phyloP scores from a whole-genome alignment of 2,329 filamentous ascomycete species.

The Cyphellophora attinorum region DNA sequence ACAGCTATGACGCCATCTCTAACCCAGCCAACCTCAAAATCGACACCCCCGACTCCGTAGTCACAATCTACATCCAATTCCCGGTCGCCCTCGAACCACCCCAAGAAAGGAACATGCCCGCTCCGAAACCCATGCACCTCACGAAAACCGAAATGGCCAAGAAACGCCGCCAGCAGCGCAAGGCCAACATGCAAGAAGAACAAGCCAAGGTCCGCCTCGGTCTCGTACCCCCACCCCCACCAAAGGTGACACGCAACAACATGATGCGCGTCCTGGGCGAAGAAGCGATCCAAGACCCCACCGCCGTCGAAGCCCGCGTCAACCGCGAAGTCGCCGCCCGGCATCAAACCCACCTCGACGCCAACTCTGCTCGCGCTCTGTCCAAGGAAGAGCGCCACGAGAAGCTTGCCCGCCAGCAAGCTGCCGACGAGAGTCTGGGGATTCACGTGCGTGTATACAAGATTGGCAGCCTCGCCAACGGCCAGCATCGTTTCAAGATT shows the following conservation, averaged over 20 bases:
- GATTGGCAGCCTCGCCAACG: conserved; percentile 80
- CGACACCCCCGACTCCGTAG: conserved; percentile 67
- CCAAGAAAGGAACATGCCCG: conserved; percentile 71
- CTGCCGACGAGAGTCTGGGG: conserved; percentile 77
- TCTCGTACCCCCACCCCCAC: conserved; percentile 77
- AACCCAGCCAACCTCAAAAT: conserved; percentile 61
- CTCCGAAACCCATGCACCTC: conserved; percentile 82
- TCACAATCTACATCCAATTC: conserved; percentile 87
- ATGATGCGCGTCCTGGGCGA: conserved; percentile 95
- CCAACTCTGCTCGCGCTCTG: conserved; percentile 77
- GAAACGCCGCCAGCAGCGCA: conserved; percentile 75
- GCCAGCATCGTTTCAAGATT: conserved; percentile 88
- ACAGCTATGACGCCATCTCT: conserved; percentile 63
- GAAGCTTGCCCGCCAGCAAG: conserved; percentile 74
- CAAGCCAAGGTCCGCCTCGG: conserved; percentile 93
- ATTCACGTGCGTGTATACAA: conserved; percentile 82
- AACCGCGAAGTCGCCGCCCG: conserved; percentile 88
- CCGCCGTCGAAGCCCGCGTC: conserved; percentile 88
- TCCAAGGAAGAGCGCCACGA: conserved; percentile 79
- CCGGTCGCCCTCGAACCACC: conserved; percentile 84
- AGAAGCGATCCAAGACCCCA: conserved; percentile 88
- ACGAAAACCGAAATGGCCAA: conserved; percentile 88
- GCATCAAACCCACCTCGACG: conserved; percentile 62
- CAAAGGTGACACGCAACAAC: conserved; percentile 95
- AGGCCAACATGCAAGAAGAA: conserved; percentile 88